Evolutionary conservation across 768 basidiomycete genomes (phyloP).

Genomic region (Xerocomus spinulosus): DNA sequence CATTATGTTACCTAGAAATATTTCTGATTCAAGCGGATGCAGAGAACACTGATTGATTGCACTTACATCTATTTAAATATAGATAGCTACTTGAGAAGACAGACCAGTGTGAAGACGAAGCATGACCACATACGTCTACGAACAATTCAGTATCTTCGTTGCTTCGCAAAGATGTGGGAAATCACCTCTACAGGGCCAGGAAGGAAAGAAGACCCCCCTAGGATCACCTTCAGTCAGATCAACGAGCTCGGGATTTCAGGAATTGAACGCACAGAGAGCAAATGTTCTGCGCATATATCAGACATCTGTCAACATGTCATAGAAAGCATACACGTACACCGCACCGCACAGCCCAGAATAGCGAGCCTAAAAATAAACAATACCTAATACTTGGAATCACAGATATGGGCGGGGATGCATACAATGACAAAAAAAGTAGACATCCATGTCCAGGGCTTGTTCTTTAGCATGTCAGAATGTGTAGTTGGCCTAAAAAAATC

Average conservation of each 20-base stretch:
- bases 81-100: too few relatives aligned
- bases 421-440: neutral
- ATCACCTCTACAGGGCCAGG: constrained; percentile 7
- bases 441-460: neutral
- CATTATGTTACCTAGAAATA: neutral
- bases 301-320: too few relatives aligned
- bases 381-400: too few relatives aligned
- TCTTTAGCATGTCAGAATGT: neutral
- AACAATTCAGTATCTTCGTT: neutral
- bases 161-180: neutral
- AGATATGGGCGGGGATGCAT: neutral
- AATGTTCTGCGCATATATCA: too few relatives aligned
- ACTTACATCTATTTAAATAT: constrained; percentile 10
- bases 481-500: neutral
- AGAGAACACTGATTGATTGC: too few relatives aligned
- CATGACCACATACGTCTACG: constrained; percentile 5
- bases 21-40: neutral
- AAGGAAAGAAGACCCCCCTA: constrained; percentile 10
- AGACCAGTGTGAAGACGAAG: too few relatives aligned
- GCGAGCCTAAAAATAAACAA: neutral
- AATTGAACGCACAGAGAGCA: constrained; percentile 1
- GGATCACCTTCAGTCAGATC: neutral
- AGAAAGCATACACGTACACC: neutral
- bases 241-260: too few relatives aligned
- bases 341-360: neutral